Evolutionary conservation across 2,329 filamentous ascomycete genomes (phyloP), one percentile per base, ranked within the genome.

Genomic region (Rutstroemia sp.): DNA sequence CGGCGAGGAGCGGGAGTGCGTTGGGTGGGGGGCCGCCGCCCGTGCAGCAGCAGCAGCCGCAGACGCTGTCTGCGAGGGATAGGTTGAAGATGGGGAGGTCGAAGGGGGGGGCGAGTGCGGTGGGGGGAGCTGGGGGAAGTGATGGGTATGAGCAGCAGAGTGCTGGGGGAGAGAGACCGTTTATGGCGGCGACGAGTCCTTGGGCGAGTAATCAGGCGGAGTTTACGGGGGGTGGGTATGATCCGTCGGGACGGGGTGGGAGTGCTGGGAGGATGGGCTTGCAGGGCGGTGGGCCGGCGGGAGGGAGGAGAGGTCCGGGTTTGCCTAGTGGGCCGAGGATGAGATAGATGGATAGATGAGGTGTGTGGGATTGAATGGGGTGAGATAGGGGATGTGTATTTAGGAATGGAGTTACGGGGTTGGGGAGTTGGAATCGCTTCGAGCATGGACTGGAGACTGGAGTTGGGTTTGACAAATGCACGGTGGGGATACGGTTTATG

Each of bases 81-180:
- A 78, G 89, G 63, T 75, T 96, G 64, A 89, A 90, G 68, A 89
- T 90, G 78, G 83, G 81, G 30, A 77, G 80, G 21, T 77, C 79
- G 62, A 80, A 80, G 45, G 75, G 76, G 63, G 60, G 12, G 66
- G 23, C 56, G 19, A 56, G 54, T 48, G 42, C 54, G 21, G 17
- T 48, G 17, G 40, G 27, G 44, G 34, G n/a, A 49, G 57, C 40
- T 36, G 58, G 54, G 21, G 44, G 34, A 25, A 57, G 58, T 23
- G 23, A 23, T 5, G 23, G 23, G 2, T 23, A 23, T 23, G 23
- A 23, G 23, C 23, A 23, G 23, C 23, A 23, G 23, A 23, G 23
- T 23, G 23, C 23, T 42, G 60, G 56, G 38, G 65, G 64, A 4
- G 72, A 73, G 1, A 72, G 65, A 50, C 73, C 76, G 4, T 75